phyloP scores from a whole-genome alignment of 2,329 filamentous ascomycete species.

The Graphilbum fragrans region DNA sequence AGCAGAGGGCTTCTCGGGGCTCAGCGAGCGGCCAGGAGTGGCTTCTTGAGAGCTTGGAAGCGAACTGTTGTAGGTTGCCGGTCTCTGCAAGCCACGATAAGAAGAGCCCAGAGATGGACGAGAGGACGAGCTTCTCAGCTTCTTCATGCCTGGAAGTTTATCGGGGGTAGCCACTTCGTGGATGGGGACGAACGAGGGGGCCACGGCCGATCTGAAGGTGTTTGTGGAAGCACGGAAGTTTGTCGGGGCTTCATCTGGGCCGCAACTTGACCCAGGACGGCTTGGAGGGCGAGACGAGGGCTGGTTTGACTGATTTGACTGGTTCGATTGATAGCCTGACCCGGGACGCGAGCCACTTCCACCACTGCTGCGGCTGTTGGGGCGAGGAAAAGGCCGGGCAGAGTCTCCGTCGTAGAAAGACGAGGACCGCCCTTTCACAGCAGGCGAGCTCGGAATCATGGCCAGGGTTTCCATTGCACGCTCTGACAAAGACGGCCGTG shows the following conservation, averaged over 20 bases:
- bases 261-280: conserved; percentile 43
- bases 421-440: conserved; percentile 51
- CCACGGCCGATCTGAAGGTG: conserved; percentile 29
- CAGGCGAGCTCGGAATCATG: conserved; percentile 66
- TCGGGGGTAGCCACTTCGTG: conserved; percentile 27
- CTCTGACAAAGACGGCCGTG: conserved; percentile 58
- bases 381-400: conserved; percentile 42
- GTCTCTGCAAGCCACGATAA: neutral
- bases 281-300: conserved; percentile 37
- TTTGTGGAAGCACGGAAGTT: conserved; percentile 31
- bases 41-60: no score
- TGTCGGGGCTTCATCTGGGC: conserved; percentile 25
- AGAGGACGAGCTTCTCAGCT: neutral
- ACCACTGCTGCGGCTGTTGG: conserved; percentile 21
- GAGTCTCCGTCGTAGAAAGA: conserved; percentile 52
- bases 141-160: no score
- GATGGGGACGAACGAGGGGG: conserved; percentile 19
- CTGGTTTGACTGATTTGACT: conserved; percentile 44
- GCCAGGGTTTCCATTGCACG: conserved; percentile 77
- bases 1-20: neutral
- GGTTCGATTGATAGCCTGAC: conserved; percentile 50
- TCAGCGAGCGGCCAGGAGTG: neutral
- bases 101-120: neutral
- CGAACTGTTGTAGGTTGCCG: neutral
- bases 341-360: conserved; percentile 31